Evolutionary conservation across 2,329 filamentous ascomycete species (phyloP), one percentile per base, ranked within the genome.

Genomic region (Pochonia chlamydosporia): DNA sequence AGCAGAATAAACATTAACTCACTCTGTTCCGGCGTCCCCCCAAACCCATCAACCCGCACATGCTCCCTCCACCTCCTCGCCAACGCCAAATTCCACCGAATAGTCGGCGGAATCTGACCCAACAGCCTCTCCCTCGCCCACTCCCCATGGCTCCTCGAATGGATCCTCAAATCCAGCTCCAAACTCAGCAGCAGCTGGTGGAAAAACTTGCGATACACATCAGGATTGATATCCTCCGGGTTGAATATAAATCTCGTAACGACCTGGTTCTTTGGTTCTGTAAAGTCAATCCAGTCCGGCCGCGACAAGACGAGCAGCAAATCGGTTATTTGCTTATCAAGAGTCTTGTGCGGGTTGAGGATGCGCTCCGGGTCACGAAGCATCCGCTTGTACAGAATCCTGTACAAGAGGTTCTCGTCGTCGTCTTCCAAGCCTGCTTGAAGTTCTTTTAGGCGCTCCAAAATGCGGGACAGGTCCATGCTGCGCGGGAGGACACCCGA

Each of bases 201-300:
- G 62, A 87, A 89, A 67, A 90, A 89, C 23, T 74, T 75, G 49
- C 78, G 75, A 56, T 84, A 85, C 49, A 75, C 73, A 16, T 71
- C 65, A 40, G 75, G 69, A 54, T 84, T 82, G 16, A 71, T 69
- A 30, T 74, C 70, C 47, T 74, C 71, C 11, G 74, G 73, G 55
- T 84, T 78, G 52, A 83, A 82, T 50, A 89, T 85, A 64, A 85
- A 89, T 46, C 82, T 81, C 3, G 86, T 86, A 21, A 84, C 79
- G 20, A 89, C 82, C 58, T 90, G 86, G 56, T 89, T 87, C 57
- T 78, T 79, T 4, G 78, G 77, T 30, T 74, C 71, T 24, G 83
- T 85, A 56, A 89, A 87, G 63, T 90, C 85, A 53, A 85, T 82
- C 86, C 86, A 89, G 48, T 81, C 75, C 0, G 78, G 73, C n/a